phyloP scores from a whole-genome alignment of 2,329 filamentous ascomycete species.

The Penicillium freii region DNA sequence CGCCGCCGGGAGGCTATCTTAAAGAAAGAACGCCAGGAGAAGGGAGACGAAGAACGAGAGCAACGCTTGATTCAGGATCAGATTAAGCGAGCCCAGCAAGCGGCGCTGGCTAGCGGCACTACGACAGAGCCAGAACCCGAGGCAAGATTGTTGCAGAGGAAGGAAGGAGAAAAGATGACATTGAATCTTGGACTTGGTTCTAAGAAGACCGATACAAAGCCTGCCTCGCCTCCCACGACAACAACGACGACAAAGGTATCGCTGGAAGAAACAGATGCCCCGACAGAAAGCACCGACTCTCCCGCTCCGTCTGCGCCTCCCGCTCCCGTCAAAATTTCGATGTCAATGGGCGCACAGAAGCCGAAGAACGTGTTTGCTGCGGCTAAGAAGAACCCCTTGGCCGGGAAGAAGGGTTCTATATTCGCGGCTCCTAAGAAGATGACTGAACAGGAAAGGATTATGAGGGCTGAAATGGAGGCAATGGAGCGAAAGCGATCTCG shows the following conservation, averaged over 20 bases:
- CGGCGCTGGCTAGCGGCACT: slow-evolving; percentile 46
- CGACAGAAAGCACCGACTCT: slow-evolving; percentile 17
- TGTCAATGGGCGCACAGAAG: slow-evolving; percentile 59
- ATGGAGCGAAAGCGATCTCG: slow-evolving; percentile 65
- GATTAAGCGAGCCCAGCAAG: slow-evolving; percentile 70
- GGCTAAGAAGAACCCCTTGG: slow-evolving; percentile 68
- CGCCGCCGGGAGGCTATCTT: slow-evolving; percentile 75
- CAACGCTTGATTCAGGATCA: slow-evolving; percentile 79
- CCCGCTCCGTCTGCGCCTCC: slow-evolving; percentile 17
- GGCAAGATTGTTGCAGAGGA: slow-evolving; percentile 49
- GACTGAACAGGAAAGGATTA: slow-evolving; percentile 83
- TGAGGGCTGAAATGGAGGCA: slow-evolving; percentile 68
- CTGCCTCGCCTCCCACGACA: slow-evolving; percentile 15
- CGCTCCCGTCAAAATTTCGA: slow-evolving; percentile 50
- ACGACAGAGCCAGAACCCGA: slow-evolving; percentile 43
- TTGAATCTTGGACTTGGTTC: slow-evolving; percentile 59
- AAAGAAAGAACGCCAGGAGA: slow-evolving; percentile 81
- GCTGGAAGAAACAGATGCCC: slow-evolving; percentile 18
- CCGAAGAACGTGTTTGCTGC: slow-evolving; percentile 67
- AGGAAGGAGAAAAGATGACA: slow-evolving; percentile 73
- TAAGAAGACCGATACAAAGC: slow-evolving; percentile 29
- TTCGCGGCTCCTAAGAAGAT: slow-evolving; percentile 72
- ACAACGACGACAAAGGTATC: not conserved
- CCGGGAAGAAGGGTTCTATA: slow-evolving; percentile 61
- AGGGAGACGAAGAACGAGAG: slow-evolving; percentile 86